phyloP scores from a whole-genome alignment of 345 rosid genomes.

The Eucalyptus curtisii region DNA sequence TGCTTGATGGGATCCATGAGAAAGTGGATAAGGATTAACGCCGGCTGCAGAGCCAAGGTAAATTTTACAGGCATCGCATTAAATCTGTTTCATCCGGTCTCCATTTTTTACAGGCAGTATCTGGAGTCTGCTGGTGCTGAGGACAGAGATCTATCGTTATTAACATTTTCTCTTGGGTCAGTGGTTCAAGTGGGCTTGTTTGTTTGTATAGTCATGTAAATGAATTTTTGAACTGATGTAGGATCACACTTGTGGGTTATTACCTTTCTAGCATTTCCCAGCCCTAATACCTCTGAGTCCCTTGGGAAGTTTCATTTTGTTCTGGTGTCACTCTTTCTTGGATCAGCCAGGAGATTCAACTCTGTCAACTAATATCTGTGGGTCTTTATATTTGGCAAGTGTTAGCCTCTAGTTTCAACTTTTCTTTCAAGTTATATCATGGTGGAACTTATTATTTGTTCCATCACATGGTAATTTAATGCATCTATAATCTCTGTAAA shows the following conservation, averaged over 20 bases:
- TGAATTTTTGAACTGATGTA: background rate
- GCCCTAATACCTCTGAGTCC: background rate
- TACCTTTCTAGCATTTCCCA: background rate
- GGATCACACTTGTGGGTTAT: background rate
- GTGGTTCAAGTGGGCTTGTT: background rate
- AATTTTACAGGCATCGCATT: background rate
- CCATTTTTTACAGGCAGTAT: background rate
- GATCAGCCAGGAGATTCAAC: too few relatives aligned
- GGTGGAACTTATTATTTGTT: background rate
- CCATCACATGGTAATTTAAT: background rate
- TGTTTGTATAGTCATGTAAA: background rate
- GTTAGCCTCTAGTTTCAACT: background rate
- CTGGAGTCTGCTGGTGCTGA: background rate
- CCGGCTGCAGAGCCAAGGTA: background rate
- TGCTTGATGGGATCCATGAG: constrained; percentile 82
- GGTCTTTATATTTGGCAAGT: background rate
- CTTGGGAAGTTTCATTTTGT: too few relatives aligned
- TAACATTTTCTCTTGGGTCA: background rate
- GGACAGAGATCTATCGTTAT: background rate
- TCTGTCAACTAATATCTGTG: background rate
- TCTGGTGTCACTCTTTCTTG: too few relatives aligned
- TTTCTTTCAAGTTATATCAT: background rate
- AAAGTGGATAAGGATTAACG: constrained; percentile 42
- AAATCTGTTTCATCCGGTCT: background rate
- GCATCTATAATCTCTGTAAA: background rate